Evolutionary conservation across 257 asterid genomes (phyloP), one percentile per base, ranked within the genome.

Genomic region (Solanum etuberosum): DNA sequence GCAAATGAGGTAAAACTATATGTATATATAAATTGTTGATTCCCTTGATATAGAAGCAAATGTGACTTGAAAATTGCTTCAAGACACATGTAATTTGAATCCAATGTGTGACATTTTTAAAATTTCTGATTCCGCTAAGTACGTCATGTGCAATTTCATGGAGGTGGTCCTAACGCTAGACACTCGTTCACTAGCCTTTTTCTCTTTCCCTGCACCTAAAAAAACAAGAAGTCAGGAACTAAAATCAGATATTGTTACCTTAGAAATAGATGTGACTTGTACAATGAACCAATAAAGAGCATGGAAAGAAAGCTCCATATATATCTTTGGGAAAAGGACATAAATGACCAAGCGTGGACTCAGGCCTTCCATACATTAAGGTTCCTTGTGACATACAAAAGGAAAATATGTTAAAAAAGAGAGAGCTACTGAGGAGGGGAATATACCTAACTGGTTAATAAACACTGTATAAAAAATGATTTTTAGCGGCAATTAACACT

Each of bases 331-430:
- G 29, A 89, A 74, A 89, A 88, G 92, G 89, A 89, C 86, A 88
- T 89, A 71, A 88, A 86, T 48, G 85, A 38, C 73, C 71, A 3
- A 83, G 87, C 90, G 93, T 89, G 94, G 93, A 92, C 83, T 86
- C 86, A 70, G 86, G 91, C 68, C 91, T 89, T 90, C 90, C 95
- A 91, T 87, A 67, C 89, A 85, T 77, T 61, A 34, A 87, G 67
- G 87, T 71, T 81, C 65, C 83, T 80, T 73, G 21, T 76, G 87
- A 61, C 13, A 31, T 63, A 67, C 34, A 72, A 29, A 40, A 21
- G 61, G 15, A 78, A 38, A 67, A 43, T 7, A 2, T 40, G 21
- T 37, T 11, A 38, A 74, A 38, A 35, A 38, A 37, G 42, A 6
- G 32, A 72, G 43, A 40, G 83, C 38, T 38, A 76, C 59, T 40